Evolutionary conservation across 2,329 filamentous ascomycete species (phyloP).

Genomic region (Colletotrichum coccodes): DNA sequence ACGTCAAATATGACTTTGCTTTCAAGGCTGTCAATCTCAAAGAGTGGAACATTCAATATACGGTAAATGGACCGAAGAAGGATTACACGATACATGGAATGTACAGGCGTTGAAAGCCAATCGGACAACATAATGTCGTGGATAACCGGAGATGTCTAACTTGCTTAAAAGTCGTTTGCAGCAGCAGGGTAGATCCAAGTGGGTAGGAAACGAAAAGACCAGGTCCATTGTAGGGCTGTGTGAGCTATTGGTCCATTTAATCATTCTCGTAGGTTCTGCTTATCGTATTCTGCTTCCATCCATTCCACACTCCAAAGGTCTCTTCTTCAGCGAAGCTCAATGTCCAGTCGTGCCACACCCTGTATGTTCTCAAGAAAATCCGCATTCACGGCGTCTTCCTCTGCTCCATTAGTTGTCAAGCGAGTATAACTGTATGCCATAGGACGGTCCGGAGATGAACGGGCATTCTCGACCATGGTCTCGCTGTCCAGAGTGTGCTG

Average conservation of each 20-base stretch:
- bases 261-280: neutral
- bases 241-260: neutral
- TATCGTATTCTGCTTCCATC: neutral
- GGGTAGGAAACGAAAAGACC: too few species aligned
- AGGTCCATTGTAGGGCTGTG: neutral
- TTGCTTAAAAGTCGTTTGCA: neutral
- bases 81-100: conserved; percentile 71
- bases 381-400: conserved; percentile 37
- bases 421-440: conserved; percentile 10
- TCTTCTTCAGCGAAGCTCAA: conserved; percentile 44
- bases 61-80: conserved; percentile 77
- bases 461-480: neutral
- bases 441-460: conserved; percentile 5
- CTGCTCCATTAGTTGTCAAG: conserved; percentile 28
- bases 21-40: conserved; percentile 67
- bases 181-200: neutral
- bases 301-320: neutral
- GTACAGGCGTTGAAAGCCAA: conserved; percentile 53
- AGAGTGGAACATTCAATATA: conserved; percentile 70
- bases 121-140: neutral
- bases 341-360: conserved; percentile 49
- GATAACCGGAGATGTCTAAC: neutral
- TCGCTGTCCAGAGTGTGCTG: neutral
- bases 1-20: conserved; percentile 74
- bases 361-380: conserved; percentile 47